Evolutionary conservation across 2,329 filamentous ascomycete species (phyloP).

Genomic region (Coniochaeta sp.): DNA sequence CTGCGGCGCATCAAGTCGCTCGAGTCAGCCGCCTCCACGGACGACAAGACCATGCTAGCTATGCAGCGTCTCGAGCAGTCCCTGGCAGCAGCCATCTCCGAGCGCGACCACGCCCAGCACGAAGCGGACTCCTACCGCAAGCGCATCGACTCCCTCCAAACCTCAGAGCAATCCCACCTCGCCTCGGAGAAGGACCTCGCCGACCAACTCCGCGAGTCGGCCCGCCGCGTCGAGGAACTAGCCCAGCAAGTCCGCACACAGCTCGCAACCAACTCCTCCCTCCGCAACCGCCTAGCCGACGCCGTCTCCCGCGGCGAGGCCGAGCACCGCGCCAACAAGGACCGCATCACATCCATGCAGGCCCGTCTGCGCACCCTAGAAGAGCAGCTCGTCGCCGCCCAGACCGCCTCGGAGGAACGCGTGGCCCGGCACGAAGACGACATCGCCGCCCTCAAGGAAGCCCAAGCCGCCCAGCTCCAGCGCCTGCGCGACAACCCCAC

Average conservation of each 20-base stretch:
- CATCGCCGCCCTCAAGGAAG: conserved; percentile 66
- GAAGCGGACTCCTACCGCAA: conserved; percentile 56
- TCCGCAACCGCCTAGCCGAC: conserved; percentile 69
- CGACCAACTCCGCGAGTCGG: conserved; percentile 64
- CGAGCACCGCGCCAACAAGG: conserved; percentile 72
- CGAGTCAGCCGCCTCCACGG: conserved; percentile 36
- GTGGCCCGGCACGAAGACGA: conserved; percentile 83
- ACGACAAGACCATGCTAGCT: conserved; percentile 55
- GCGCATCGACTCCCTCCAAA: conserved; percentile 52
- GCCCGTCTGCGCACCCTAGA: conserved; percentile 73
- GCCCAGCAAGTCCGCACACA: conserved; percentile 74
- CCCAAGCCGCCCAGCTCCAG: conserved; percentile 68
- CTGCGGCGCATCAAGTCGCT: conserved; percentile 60
- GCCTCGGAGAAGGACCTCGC: conserved; percentile 58
- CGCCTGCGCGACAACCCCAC: conserved; percentile 53
- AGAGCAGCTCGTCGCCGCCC: conserved; percentile 74
- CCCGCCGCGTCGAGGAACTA: conserved; percentile 71
- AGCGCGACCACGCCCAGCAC: conserved; percentile 64
- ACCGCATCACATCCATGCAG: conserved; percentile 79
- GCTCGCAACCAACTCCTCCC: conserved; percentile 65
- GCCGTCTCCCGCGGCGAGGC: conserved; percentile 78
- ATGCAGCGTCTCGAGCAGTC: conserved; percentile 61
- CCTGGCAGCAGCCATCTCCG: conserved; percentile 61
- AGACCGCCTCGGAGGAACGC: conserved; percentile 79
- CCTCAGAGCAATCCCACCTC: conserved; percentile 48